phyloP scores from a whole-genome alignment of 2,329 filamentous ascomycete species.

The Fusarium equiseti region DNA sequence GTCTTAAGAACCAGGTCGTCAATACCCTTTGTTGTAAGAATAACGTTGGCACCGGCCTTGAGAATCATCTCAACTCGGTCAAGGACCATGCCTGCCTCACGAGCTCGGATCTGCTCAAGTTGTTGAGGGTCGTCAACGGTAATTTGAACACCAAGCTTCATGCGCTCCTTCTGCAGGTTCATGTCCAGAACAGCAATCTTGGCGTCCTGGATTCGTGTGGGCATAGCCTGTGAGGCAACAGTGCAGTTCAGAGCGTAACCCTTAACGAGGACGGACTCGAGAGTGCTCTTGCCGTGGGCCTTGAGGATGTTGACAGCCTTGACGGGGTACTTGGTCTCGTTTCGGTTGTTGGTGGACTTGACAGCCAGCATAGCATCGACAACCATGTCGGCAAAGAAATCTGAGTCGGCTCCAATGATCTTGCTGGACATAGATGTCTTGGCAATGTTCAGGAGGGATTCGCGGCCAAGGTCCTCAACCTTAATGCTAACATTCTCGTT shows the following conservation, averaged over 20 bases:
- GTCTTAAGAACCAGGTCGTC: conserved; percentile 95
- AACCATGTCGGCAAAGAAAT: conserved; percentile 97
- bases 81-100: conserved; percentile 92
- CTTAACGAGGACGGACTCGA: conserved; percentile 91
- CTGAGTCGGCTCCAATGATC: conserved; percentile 94
- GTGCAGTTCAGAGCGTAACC: conserved; percentile 99
- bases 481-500: conserved; percentile 98
- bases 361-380: conserved; percentile 95
- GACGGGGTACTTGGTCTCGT: conserved; percentile 95
- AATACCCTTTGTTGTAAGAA: conserved; percentile 98
- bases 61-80: conserved; percentile 97
- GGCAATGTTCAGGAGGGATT: conserved; percentile 92
- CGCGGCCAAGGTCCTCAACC: conserved; percentile 89
- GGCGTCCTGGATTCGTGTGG: conserved; percentile 88
- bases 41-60: conserved; percentile 95
- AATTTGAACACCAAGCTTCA: conserved; percentile 99
- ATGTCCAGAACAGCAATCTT: conserved; percentile 98
- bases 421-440: conserved; percentile 99
- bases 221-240: conserved; percentile 98
- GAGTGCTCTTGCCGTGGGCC: conserved; percentile 92
- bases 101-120: conserved; percentile 94
- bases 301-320: conserved; percentile 99
- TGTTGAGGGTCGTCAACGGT: conserved; percentile 98
- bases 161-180: conserved; percentile 98
- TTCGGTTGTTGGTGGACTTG: conserved; percentile 90